These are phyloP conservation scores for Globisporangium okanoganense DNA, from an alignment of 352 stramenopile genomes.

Conservation along the genomic window DNA sequence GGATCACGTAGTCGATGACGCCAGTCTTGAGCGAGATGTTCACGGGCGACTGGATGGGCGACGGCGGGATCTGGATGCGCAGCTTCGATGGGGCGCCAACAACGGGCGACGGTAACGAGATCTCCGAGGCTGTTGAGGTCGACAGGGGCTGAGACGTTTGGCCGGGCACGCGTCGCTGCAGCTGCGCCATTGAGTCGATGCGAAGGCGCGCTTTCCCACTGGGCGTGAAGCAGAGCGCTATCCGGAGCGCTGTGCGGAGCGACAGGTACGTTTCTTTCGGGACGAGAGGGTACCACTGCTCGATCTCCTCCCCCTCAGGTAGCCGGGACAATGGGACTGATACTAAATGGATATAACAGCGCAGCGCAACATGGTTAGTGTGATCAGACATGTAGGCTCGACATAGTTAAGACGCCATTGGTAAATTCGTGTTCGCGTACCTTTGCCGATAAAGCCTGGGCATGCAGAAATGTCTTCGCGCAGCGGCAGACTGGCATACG, in stretches of 20 bases:
- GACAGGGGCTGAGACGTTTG: neutral
- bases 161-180: slow-evolving; percentile 16
- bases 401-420: neutral
- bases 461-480: slow-evolving; percentile 38
- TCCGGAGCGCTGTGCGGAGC: slow-evolving; percentile 57
- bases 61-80: slow-evolving; percentile 9
- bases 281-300: slow-evolving; percentile 82
- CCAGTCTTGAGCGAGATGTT: slow-evolving; percentile 45
- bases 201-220: slow-evolving; percentile 19
- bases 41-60: slow-evolving; percentile 9
- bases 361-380: neutral
- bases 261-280: slow-evolving; percentile 41
- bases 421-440: slow-evolving; percentile 16
- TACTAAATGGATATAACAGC: slow-evolving; percentile 20
- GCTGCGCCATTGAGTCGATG: slow-evolving; percentile 19
- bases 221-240: slow-evolving; percentile 69
- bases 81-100: slow-evolving; percentile 12
- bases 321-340: slow-evolving; percentile 59
- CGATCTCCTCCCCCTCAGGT: slow-evolving; percentile 71
- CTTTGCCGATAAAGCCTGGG: slow-evolving; percentile 74
- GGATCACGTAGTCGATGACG: slow-evolving; percentile 76
- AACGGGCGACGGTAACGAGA: slow-evolving; percentile 33
- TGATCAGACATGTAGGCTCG: neutral
- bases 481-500: slow-evolving; percentile 34
- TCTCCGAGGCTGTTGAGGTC: slow-evolving; percentile 19